These are phyloP conservation scores for Nemania serpens DNA, from an alignment of 2,329 filamentous ascomycete species.

Conservation along the genomic window DNA sequence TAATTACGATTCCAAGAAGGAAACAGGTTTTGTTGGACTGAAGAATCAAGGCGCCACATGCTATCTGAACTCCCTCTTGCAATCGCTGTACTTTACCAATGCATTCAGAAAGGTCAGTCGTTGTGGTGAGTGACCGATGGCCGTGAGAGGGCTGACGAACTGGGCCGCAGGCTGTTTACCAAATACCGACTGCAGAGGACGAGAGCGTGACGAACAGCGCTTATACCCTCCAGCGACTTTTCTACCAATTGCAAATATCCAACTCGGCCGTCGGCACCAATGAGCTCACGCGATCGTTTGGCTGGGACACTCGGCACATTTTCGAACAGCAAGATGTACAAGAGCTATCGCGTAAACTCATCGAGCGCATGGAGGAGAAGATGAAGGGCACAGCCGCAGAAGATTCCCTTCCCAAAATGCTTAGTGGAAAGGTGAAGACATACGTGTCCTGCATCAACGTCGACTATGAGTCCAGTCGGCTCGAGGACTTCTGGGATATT, in stretches of 20 bases:
- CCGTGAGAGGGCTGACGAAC: constrained; percentile 19
- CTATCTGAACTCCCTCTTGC: constrained; percentile 82
- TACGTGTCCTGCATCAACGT: constrained; percentile 99
- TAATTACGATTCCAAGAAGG: constrained; percentile 98
- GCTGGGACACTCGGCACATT: constrained; percentile 96
- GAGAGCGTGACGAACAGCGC: constrained; percentile 84
- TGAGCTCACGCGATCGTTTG: constrained; percentile 94
- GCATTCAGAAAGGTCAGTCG: constrained; percentile 81
- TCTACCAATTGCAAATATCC: constrained; percentile 92
- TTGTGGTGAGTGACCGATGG: background rate
- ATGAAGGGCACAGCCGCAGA: constrained; percentile 97
- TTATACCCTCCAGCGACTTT: constrained; percentile 89
- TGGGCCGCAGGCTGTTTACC: constrained; percentile 77
- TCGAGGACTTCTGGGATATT: constrained; percentile 99
- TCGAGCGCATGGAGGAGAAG: constrained; percentile 95
- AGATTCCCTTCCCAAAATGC: constrained; percentile 85
- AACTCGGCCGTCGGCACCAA: constrained; percentile 83
- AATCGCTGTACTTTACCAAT: constrained; percentile 87
- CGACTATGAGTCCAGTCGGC: constrained; percentile 91
- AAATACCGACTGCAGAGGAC: constrained; percentile 90
- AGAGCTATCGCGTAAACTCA: constrained; percentile 92
- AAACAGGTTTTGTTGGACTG: constrained; percentile 94
- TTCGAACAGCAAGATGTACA: constrained; percentile 99
- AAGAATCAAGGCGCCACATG: constrained; percentile 96
- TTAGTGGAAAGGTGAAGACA: constrained; percentile 97